Evolutionary conservation across 805 yeast species (phyloP).

Genomic region (Maudiozyma pseudohumilis): DNA sequence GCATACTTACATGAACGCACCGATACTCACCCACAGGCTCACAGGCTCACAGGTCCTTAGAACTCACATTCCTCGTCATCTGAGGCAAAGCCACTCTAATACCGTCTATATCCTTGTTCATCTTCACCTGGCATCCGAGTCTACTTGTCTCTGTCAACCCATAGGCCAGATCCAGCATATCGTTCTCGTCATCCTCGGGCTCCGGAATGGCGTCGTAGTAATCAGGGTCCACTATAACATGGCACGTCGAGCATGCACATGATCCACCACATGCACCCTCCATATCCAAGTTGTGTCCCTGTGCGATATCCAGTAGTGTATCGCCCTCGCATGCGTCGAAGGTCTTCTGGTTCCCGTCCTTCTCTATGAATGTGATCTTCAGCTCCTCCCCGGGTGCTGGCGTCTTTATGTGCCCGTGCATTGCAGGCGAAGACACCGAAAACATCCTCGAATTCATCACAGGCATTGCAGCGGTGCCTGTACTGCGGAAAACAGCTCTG

Average conservation of each 20-base stretch:
- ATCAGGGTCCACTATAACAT: constrained; percentile 91
- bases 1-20: too few species aligned
- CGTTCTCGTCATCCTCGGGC: constrained; percentile 96
- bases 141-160: constrained; percentile 96
- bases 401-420: constrained; percentile 80
- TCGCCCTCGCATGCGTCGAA: constrained; percentile 91
- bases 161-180: constrained; percentile 95
- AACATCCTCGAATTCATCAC: too few species aligned
- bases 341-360: constrained; percentile 77
- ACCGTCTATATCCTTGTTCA: constrained; percentile 89
- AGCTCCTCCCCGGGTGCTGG: constrained; percentile 92
- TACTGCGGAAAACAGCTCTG: too few species aligned
- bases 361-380: constrained; percentile 78
- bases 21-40: too few species aligned
- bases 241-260: constrained; percentile 98
- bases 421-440: constrained; percentile 17
- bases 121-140: constrained; percentile 85
- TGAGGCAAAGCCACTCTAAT: constrained; percentile 92
- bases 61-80: constrained; percentile 88
- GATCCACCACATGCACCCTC: constrained; percentile 99
- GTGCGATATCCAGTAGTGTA: constrained; percentile 85
- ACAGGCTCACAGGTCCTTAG: constrained; percentile 69
- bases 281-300: constrained; percentile 86
- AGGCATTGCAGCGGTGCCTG: too few species aligned
- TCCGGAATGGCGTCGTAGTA: constrained; percentile 85